Conservation (phyloP, 495 filamentous ascomycete genomes). For the Penicillium cataractarum region DNA sequence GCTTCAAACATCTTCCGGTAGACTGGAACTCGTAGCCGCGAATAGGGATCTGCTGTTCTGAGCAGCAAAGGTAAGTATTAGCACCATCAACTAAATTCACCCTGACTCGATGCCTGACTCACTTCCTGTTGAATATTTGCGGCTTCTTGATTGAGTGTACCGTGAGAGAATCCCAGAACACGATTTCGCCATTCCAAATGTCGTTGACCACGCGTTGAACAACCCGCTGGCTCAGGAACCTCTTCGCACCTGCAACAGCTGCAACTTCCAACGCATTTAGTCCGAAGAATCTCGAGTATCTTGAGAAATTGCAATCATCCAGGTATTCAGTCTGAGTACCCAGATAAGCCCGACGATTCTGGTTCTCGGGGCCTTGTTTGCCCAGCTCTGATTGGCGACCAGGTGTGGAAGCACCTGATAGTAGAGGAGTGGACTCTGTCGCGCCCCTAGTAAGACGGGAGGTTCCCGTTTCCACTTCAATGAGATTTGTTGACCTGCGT, state of each 20-base stretch:
- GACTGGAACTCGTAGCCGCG: slow-evolving; percentile 82
- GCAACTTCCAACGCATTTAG: slow-evolving; percentile 91
- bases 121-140: slow-evolving; percentile 75
- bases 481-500: slow-evolving; percentile 20
- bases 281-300: slow-evolving; percentile 69
- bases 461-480: slow-evolving; percentile 33
- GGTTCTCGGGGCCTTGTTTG: slow-evolving; percentile 14
- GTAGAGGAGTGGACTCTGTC: slow-evolving; percentile 37
- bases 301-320: slow-evolving; percentile 50
- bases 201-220: slow-evolving; percentile 87
- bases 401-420: slow-evolving; percentile 31
- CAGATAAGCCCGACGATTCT: slow-evolving; percentile 1
- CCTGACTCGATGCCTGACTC: slow-evolving; percentile 4
- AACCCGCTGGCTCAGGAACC: slow-evolving; percentile 81
- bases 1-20: slow-evolving; percentile 92
- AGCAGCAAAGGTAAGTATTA: slow-evolving; percentile 11
- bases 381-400: slow-evolving; percentile 23
- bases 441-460: slow-evolving; percentile 17
- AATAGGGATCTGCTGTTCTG: slow-evolving; percentile 77
- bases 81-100: background rate
- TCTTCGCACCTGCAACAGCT: slow-evolving; percentile 84
- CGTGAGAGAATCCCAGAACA: slow-evolving; percentile 86
- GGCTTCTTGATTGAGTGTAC: slow-evolving; percentile 79
- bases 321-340: slow-evolving; percentile 15
- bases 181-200: slow-evolving; percentile 90